Percentiles rank a stretch among this genome's conserved stretches.
Conservation (phyloP, 2,329 filamentous ascomycete genomes). For the Thermochaetoides dissita region DNA sequence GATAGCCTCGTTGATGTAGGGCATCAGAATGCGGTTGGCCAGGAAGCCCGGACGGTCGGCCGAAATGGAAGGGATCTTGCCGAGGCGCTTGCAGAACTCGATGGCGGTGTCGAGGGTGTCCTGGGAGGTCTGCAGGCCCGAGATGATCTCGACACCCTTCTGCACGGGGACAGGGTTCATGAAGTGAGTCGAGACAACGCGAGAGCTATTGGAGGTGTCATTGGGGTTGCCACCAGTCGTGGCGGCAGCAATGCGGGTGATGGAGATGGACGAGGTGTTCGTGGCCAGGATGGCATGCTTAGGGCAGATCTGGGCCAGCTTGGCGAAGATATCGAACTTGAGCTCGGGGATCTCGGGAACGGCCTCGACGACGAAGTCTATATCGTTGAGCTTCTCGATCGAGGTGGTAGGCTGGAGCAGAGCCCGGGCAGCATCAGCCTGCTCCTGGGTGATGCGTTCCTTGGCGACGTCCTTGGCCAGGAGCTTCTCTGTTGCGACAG, state of each 20-base stretch:
- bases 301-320: slow-evolving; percentile 68
- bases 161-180: slow-evolving; percentile 98
- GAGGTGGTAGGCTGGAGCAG: slow-evolving; percentile 57
- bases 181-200: slow-evolving; percentile 92
- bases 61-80: slow-evolving; percentile 77
- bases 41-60: slow-evolving; percentile 88
- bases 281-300: slow-evolving; percentile 83
- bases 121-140: slow-evolving; percentile 77
- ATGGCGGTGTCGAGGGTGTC: slow-evolving; percentile 71
- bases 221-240: slow-evolving; percentile 59
- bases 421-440: slow-evolving; percentile 59
- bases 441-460: slow-evolving; percentile 66
- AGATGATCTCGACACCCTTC: slow-evolving; percentile 96
- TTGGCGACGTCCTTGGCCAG: slow-evolving; percentile 87
- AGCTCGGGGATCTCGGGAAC: slow-evolving; percentile 83
- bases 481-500: slow-evolving; percentile 55
- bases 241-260: slow-evolving; percentile 86
- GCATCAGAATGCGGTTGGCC: slow-evolving; percentile 95
- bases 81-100: slow-evolving; percentile 79
- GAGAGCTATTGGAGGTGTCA: slow-evolving; percentile 66
- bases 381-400: slow-evolving; percentile 63
- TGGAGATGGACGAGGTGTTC: slow-evolving; percentile 97
- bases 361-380: slow-evolving; percentile 95
- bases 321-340: slow-evolving; percentile 76
- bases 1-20: slow-evolving; percentile 96